phyloP scores from a whole-genome alignment of 2,329 filamentous ascomycete species.

The Diaporthe amygdali region DNA sequence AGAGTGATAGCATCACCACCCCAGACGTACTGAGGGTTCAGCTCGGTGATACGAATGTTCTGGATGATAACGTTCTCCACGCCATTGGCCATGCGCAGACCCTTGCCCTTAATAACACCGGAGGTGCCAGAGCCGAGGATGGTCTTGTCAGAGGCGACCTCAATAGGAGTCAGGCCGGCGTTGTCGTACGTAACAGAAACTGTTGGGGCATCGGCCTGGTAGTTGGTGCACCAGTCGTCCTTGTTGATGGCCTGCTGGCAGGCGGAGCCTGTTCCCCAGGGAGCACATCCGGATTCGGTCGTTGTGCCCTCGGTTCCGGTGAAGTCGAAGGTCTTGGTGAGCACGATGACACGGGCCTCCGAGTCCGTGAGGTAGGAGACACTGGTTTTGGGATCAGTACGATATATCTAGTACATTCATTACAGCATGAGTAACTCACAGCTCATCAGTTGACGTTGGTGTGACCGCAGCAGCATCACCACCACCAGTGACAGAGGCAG shows the following conservation, averaged over 20 bases:
- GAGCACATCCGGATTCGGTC: slow-evolving; percentile 60
- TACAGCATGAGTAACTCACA: slow-evolving; percentile 33
- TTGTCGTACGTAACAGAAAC: slow-evolving; percentile 53
- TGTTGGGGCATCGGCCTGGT: slow-evolving; percentile 55
- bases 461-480: slow-evolving; percentile 58
- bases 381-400: background rate
- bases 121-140: slow-evolving; percentile 56
- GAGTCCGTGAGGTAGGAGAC: slow-evolving; percentile 62
- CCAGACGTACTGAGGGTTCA: slow-evolving; percentile 64
- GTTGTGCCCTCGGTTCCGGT: slow-evolving; percentile 58
- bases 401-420: fast-evolving
- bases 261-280: slow-evolving; percentile 56
- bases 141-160: slow-evolving; percentile 62
- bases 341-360: slow-evolving; percentile 60
- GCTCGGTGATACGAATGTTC: slow-evolving; percentile 59
- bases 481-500: slow-evolving; percentile 63
- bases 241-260: slow-evolving; percentile 67
- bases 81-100: slow-evolving; percentile 52
- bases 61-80: slow-evolving; percentile 65
- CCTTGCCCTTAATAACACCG: slow-evolving; percentile 64
- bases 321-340: slow-evolving; percentile 63
- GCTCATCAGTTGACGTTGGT: slow-evolving; percentile 57
- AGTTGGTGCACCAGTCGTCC: slow-evolving; percentile 63
- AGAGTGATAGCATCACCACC: slow-evolving; percentile 64
- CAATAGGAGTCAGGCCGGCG: slow-evolving; percentile 55